These are phyloP conservation scores for Alternaria infectoria DNA, from an alignment of 2,329 filamentous ascomycete genomes.

Conservation along the genomic window DNA sequence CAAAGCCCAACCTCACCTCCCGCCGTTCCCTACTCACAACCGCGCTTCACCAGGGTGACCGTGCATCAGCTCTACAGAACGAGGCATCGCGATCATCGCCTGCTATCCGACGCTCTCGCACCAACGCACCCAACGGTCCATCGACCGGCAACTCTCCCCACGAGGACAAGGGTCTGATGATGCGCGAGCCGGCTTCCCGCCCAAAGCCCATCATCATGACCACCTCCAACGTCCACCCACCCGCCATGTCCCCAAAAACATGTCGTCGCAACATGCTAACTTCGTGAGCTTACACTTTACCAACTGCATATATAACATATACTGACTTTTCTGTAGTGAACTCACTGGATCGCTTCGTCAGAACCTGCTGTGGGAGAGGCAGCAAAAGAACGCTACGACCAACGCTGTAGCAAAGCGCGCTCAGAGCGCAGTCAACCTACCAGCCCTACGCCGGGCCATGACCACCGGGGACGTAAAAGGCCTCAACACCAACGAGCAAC, in stretches of 20 bases:
- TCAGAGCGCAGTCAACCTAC: conserved; percentile 65
- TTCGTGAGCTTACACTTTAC: no score
- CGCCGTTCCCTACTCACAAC: conserved; percentile 88
- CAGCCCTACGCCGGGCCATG: conserved; percentile 43
- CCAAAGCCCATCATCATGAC: conserved; percentile 83
- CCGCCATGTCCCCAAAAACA: conserved; percentile 86
- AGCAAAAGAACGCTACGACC: conserved; percentile 88
- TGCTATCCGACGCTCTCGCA: conserved; percentile 64
- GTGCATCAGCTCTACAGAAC: conserved; percentile 71
- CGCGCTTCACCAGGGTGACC: conserved; percentile 82
- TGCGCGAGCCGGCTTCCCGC: conserved; percentile 64
- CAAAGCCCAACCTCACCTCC: conserved; percentile 81
- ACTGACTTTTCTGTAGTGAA: no score
- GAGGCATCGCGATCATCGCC: conserved; percentile 65
- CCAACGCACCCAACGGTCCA: conserved; percentile 71
- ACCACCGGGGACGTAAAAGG: conserved; percentile 85
- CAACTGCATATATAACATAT: no score
- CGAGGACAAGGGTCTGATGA: conserved; percentile 63
- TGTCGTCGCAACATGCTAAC: conserved; percentile 85
- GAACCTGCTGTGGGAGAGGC: conserved; percentile 91
- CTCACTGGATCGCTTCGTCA: conserved; percentile 63
- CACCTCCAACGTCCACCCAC: conserved; percentile 71
- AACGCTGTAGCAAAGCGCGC: conserved; percentile 88
- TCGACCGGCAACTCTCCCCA: conserved; percentile 66
- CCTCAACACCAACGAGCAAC: conserved; percentile 70